Evolutionary conservation across 352 stramenopile species (phyloP).

Genomic region (Phytophthora tentaculata): DNA sequence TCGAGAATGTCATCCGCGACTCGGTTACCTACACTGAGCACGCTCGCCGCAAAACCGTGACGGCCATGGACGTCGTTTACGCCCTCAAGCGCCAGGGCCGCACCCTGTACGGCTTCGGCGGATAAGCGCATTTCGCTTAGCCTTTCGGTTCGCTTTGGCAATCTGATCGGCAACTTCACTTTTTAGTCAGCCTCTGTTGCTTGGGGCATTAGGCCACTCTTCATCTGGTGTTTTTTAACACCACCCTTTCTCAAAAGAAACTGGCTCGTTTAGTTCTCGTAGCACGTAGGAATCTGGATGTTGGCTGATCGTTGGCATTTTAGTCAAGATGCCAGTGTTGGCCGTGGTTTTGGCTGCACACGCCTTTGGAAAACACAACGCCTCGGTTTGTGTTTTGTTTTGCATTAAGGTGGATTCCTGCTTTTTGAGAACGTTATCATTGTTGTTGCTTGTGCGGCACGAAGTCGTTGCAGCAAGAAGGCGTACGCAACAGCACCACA

Average conservation of each 20-base stretch:
- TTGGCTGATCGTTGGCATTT: too few species aligned
- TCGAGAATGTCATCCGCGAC: conserved; percentile 98
- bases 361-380: too few species aligned
- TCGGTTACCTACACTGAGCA: conserved; percentile 97
- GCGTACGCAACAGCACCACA: too few species aligned
- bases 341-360: too few species aligned
- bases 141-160: conserved; percentile 79
- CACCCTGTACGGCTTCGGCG: conserved; percentile 95
- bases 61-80: conserved; percentile 98
- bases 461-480: too few species aligned
- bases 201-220: conserved; percentile 14
- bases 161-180: conserved; percentile 8
- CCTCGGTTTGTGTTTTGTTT: too few species aligned
- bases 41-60: conserved; percentile 96
- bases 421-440: too few species aligned
- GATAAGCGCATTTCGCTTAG: conserved; percentile 52
- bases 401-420: too few species aligned
- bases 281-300: too few species aligned
- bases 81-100: conserved; percentile 97
- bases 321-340: too few species aligned
- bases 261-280: conserved; percentile 7
- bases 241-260: conserved; percentile 42
- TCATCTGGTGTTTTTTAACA: conserved; percentile 57
- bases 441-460: too few species aligned
- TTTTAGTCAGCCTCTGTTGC: conserved; percentile 4